Evolutionary conservation across 2,329 filamentous ascomycete species (phyloP).

Genomic region (Raffaelea ambrosiae): DNA sequence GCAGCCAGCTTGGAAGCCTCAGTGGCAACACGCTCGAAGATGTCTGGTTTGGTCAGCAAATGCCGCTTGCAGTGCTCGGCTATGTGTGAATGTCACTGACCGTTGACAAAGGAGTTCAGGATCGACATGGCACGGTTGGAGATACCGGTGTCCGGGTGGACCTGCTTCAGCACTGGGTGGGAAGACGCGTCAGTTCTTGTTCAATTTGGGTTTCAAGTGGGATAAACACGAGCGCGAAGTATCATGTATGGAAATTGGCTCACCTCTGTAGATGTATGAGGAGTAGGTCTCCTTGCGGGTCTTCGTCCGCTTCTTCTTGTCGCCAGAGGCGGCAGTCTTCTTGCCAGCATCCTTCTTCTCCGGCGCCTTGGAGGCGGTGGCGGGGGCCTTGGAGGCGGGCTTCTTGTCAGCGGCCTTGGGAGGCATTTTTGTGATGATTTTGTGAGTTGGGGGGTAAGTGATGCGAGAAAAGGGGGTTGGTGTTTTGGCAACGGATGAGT

Average conservation of each 20-base stretch:
- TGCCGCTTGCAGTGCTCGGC: too few relatives aligned
- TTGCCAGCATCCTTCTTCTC: constrained; percentile 99
- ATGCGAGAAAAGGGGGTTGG: constrained; percentile 12
- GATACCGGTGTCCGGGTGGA: constrained; percentile 99
- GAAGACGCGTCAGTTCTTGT: too few relatives aligned
- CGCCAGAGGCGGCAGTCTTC: constrained; percentile 93
- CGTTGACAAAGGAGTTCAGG: constrained; percentile 99
- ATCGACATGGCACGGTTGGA: constrained; percentile 99
- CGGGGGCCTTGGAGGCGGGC: constrained; percentile 94
- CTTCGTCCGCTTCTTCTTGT: constrained; percentile 99
- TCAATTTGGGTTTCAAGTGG: constrained; percentile 4
- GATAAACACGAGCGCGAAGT: not conserved
- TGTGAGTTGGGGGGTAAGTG: constrained; percentile 11
- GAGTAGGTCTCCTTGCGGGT: constrained; percentile 99
- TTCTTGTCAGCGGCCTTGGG: constrained; percentile 99
- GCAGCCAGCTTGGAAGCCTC: constrained; percentile 98
- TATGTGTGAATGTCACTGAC: constrained; percentile 39
- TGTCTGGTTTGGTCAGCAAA: constrained; percentile 51
- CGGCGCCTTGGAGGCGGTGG: constrained; percentile 56
- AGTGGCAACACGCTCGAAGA: constrained; percentile 98
- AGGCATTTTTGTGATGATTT: constrained; percentile 63
- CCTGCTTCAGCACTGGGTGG: constrained; percentile 88
- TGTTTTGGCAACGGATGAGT: constrained; percentile 1
- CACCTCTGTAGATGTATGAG: constrained; percentile 99
- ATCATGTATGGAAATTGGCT: too few relatives aligned